Base-by-base conservation (phyloP, 108 stramenopile genomes). In the Fragilaria radians region DNA sequence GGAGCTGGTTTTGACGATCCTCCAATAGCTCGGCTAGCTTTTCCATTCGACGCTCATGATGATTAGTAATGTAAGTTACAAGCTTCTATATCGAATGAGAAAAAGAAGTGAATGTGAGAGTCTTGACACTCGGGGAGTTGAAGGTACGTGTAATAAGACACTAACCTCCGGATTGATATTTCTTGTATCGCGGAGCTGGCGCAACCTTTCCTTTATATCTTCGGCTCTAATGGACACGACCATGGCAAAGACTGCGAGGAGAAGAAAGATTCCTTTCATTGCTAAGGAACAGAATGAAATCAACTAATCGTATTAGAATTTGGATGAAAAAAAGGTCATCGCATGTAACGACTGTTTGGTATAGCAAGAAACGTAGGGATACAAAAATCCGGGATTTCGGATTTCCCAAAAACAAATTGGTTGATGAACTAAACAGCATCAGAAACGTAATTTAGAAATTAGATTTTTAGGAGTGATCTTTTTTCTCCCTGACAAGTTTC, bases 11-110 rank as follows among this genome's bases (percentile, higher is more conserved):
- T 24, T 53, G 54, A 5, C 68, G 61, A 23, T 69, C 61, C 28
- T 69, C 55, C 34, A 69, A 54, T 51, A 69, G 46, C 25, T 69
- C 48, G 9, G 36, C 46, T 21, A 69, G 32, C n/a, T 52, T 49
- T 19, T 46, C 28, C 54, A 69, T 62, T 1, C 61, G 68, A 1
- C 42, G 61, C 11, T 56, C 61, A 34, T 69, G 61, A 30, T 57
- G 53, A 21, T 62, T 28, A 21, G 9, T 51, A 5, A 51, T 7
- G 24, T 19, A 24, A 5, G 7, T 51, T 21, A 51, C 50, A 9
- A 51, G 7, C 5, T 51, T 51, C 50, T 51, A 21, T 21, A 25
- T 18, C 9, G 24, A 51, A 51, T 7, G 22, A 51, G 17, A 7
- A 51, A 25, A 51, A 51, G 42, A 45, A 45, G 42, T 14, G 42